Conservation (phyloP, 2,329 filamentous ascomycete genomes). For the Aspergillus sp. region DNA sequence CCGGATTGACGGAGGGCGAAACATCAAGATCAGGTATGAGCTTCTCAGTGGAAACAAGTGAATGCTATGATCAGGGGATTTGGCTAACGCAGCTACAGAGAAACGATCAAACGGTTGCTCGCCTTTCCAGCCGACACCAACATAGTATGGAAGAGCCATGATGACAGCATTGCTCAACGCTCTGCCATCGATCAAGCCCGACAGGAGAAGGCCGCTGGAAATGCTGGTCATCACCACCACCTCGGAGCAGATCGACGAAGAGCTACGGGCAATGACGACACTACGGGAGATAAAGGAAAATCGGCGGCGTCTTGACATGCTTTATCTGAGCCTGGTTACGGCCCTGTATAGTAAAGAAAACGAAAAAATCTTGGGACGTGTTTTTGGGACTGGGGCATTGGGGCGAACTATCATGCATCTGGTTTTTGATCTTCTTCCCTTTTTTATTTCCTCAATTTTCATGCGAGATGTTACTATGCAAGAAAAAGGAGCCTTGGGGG, state of each 20-base stretch:
- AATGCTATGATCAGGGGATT: too few species aligned
- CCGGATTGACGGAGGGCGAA: slow-evolving; percentile 83
- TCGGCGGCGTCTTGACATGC: slow-evolving; percentile 27
- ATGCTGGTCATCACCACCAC: slow-evolving; percentile 26
- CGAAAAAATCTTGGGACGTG: slow-evolving; percentile 27
- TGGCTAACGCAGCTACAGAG: slow-evolving; percentile 52
- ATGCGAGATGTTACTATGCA: neutral
- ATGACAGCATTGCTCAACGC: slow-evolving; percentile 89
- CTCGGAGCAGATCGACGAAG: slow-evolving; percentile 38
- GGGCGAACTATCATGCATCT: slow-evolving; percentile 33
- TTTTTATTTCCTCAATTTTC: slow-evolving; percentile 8
- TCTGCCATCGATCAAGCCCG: slow-evolving; percentile 86
- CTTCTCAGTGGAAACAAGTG: too few species aligned
- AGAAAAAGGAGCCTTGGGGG: neutral
- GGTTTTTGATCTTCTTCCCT: slow-evolving; percentile 23
- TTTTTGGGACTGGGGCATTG: slow-evolving; percentile 35
- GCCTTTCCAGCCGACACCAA: slow-evolving; percentile 82
- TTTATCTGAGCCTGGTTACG: slow-evolving; percentile 20
- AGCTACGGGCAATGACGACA: slow-evolving; percentile 38
- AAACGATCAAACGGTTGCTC: slow-evolving; percentile 89
- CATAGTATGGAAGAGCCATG: slow-evolving; percentile 93
- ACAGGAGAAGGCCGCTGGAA: slow-evolving; percentile 66
- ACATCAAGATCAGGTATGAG: slow-evolving; percentile 88
- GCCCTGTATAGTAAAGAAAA: slow-evolving; percentile 36
- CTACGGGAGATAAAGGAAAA: slow-evolving; percentile 39